These are phyloP conservation scores for Trametes pubescens DNA, from an alignment of 1,284 basidiomycete species.

Conservation along the genomic window DNA sequence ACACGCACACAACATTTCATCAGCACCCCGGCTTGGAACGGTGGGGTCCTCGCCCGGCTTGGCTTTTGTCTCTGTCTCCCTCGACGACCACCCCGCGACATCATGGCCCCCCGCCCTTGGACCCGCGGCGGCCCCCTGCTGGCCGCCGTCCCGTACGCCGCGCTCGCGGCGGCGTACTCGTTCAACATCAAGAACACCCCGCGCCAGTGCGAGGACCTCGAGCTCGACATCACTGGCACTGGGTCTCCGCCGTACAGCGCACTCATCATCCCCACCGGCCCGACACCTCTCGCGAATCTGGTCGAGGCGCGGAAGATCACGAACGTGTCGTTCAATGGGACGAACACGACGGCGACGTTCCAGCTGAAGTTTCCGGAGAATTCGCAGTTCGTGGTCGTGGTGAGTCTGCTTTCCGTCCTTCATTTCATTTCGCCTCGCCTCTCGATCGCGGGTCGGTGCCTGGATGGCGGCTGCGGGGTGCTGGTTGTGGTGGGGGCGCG, in stretches of 20 bases:
- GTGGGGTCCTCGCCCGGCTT: constrained; percentile 15
- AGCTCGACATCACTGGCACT: constrained; percentile 59
- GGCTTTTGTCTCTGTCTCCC: neutral
- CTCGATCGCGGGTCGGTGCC: neutral
- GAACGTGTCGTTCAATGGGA: constrained; percentile 57
- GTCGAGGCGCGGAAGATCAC: constrained; percentile 72
- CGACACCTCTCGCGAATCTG: constrained; percentile 63
- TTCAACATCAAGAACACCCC: constrained; percentile 68
- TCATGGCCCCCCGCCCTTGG: constrained; percentile 10
- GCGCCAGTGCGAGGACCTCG: constrained; percentile 69
- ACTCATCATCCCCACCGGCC: constrained; percentile 71
- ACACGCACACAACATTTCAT: constrained; percentile 13
- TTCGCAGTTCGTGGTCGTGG: constrained; percentile 79
- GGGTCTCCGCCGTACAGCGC: constrained; percentile 68
- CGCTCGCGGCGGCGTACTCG: constrained; percentile 55
- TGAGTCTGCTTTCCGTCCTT: constrained; percentile 49
- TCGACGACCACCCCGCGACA: constrained; percentile 9
- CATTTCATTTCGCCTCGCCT: neutral
- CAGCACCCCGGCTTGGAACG: constrained; percentile 17
- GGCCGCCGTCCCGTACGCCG: constrained; percentile 28
- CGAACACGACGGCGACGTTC: constrained; percentile 56
- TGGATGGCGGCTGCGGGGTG: neutral
- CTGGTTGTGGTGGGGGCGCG: neutral
- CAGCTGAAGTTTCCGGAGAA: constrained; percentile 69
- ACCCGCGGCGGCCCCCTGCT: constrained; percentile 20